Evolutionary conservation across 2,329 filamentous ascomycete species (phyloP), one percentile per base, ranked within the genome.

Genomic region (Hypoxylon sp.): DNA sequence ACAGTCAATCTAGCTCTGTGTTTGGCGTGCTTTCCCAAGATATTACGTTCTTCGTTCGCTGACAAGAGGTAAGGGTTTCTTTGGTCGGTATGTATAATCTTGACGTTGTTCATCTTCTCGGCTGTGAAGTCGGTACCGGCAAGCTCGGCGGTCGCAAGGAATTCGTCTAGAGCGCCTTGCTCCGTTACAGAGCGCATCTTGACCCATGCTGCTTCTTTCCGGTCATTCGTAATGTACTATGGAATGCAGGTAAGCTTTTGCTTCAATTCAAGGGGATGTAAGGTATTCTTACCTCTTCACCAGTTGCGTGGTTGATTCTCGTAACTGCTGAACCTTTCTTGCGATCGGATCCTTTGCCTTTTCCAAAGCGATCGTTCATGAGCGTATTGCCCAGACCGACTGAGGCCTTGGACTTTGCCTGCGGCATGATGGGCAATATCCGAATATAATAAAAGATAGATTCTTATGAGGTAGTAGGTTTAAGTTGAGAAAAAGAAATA

Each of bases 141-240:
- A 63, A 99, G 78, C 75, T 97, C 92, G 58, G 94, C 95, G 1
- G 94, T 99, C 49, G 89, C 90, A 59, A 99, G 78, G 72, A 99
- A 99, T 73, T 99, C 94, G 72, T 99, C 94, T 56, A 99, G 84
- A 32, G 92, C 92, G 62, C 88, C 92, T 74, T 99, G 94, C 78
- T 99, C 91, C 4, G 94, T 99, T 63, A 99, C 90, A 71, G 91
- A 96, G 77, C 93, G 91, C 94, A 99, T 97, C 80, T 97, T 99
- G 69, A 97, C 91, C 91, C 92, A 99, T 63, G 90, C 82, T 25
- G 93, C 94, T 76, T 97, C 92, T 70, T 95, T 87, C 63, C 86
- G 87, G 60, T 89, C 88, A 70, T 96, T 97, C 37, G 91, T 94
- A 65, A 97, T 86, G 71, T 99, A 99, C 78, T 88, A 57, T 29